A percentile compares a stretch with the other conserved stretches of the same genome.
phyloP scores from a whole-genome alignment of 164 flowering plant species.

The Magnolia kwangsiensis region DNA sequence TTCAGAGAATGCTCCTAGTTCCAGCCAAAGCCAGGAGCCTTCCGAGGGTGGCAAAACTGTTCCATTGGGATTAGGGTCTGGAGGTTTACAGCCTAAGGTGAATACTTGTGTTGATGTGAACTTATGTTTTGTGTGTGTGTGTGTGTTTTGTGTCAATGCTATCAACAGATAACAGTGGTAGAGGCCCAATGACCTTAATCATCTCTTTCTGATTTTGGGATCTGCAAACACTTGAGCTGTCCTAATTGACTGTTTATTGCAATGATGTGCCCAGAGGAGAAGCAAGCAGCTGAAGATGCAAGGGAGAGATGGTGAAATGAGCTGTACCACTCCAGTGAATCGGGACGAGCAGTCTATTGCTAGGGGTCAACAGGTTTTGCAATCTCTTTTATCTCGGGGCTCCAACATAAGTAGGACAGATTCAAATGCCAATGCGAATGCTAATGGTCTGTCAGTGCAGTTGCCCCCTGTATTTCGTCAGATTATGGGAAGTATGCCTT shows the following conservation, averaged over 20 bases:
- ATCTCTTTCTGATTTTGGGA: not conserved
- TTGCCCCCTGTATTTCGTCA: slow-evolving; percentile 22
- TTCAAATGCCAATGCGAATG: not conserved
- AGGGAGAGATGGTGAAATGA: slow-evolving; percentile 29
- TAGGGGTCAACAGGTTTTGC: slow-evolving; percentile 48
- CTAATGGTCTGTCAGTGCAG: slow-evolving; percentile 21
- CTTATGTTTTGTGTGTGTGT: not conserved
- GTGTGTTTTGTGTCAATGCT: not conserved
- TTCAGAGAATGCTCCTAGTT: slow-evolving; percentile 23
- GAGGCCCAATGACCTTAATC: not conserved
- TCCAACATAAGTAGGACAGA: slow-evolving; percentile 22
- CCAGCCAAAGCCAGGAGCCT: slow-evolving; percentile 21
- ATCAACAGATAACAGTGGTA: not conserved
- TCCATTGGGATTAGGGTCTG: slow-evolving; percentile 90
- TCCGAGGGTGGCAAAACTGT: slow-evolving; percentile 29
- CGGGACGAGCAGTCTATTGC: slow-evolving; percentile 27
- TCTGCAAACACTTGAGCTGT: not conserved
- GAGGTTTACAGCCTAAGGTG: slow-evolving; percentile 78
- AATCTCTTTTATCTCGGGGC: slow-evolving; percentile 44
- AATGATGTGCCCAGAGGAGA: slow-evolving; percentile 30
- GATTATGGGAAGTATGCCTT: slow-evolving; percentile 15
- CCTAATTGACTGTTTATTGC: not conserved
- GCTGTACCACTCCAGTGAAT: slow-evolving; percentile 18
- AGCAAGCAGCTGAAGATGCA: slow-evolving; percentile 35
- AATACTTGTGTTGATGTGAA: not conserved